Evolutionary conservation across 768 basidiomycete species (phyloP).

Genomic region (Leccinum disarticulatum): DNA sequence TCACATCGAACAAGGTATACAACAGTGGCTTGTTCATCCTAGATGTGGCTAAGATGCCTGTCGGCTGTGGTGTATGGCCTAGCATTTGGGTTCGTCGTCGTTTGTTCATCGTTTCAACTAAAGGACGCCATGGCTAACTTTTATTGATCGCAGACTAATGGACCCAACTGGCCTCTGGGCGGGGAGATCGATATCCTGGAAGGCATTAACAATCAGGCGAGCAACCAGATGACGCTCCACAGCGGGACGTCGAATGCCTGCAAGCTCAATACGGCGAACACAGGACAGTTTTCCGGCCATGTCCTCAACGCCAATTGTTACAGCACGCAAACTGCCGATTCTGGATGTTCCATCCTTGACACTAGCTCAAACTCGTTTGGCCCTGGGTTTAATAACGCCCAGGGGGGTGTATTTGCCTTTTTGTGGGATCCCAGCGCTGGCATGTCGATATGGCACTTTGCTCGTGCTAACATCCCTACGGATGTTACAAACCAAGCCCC

Average conservation of each 20-base stretch:
- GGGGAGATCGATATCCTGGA: conserved; percentile 78
- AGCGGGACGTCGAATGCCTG: conserved; percentile 42
- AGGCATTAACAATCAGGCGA: conserved; percentile 56
- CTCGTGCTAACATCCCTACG: conserved; percentile 46
- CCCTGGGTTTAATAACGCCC: conserved; percentile 28
- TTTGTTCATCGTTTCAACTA: neutral
- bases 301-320: conserved; percentile 35
- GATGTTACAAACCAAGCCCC: conserved; percentile 47
- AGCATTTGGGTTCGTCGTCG: conserved; percentile 50
- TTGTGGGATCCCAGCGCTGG: conserved; percentile 47
- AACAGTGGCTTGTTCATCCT: conserved; percentile 69
- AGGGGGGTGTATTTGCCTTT: conserved; percentile 58
- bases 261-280: conserved; percentile 18
- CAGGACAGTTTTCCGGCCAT: conserved; percentile 27
- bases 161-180: conserved; percentile 50
- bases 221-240: conserved; percentile 69
- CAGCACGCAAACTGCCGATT: conserved; percentile 40
- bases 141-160: conserved; percentile 35
- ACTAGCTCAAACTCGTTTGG: conserved; percentile 41
- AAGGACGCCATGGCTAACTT: neutral
- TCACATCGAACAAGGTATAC: conserved; percentile 58
- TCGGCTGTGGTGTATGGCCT: conserved; percentile 62
- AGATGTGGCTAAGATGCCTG: conserved; percentile 67
- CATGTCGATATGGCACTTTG: conserved; percentile 57
- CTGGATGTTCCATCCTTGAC: conserved; percentile 51